Evolutionary conservation across 768 basidiomycete species (phyloP).

Genomic region (Russula earlei): DNA sequence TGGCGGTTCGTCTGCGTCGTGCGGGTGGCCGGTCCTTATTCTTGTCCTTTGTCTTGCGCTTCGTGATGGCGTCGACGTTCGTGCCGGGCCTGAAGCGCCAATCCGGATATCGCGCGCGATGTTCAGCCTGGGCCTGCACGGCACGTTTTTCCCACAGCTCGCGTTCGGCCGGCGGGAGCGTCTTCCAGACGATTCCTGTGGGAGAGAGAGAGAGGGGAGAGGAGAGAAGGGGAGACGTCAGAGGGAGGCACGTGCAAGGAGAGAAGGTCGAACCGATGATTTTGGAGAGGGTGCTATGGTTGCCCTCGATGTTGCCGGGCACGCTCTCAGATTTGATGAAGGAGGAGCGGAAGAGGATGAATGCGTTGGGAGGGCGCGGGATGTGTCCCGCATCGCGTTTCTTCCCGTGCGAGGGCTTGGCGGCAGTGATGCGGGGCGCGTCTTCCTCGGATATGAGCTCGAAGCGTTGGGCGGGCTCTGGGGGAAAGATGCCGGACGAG

Average conservation of each 20-base stretch:
- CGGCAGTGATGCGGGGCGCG: slow-evolving; percentile 23
- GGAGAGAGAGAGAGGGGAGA: not conserved
- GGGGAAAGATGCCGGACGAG: slow-evolving; percentile 22
- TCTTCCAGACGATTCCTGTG: slow-evolving; percentile 66
- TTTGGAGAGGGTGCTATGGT: slow-evolving; percentile 71
- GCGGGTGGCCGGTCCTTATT: slow-evolving; percentile 34
- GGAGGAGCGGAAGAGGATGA: slow-evolving; percentile 74
- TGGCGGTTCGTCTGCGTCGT: slow-evolving; percentile 27
- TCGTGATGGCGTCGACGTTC: slow-evolving; percentile 30
- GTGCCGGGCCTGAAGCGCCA: slow-evolving; percentile 74
- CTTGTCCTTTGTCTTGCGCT: slow-evolving; percentile 24
- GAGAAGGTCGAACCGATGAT: slow-evolving; percentile 50
- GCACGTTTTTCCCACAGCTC: slow-evolving; percentile 73
- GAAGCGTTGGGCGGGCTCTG: slow-evolving; percentile 26
- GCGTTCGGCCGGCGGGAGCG: slow-evolving; percentile 55
- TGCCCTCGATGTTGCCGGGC: slow-evolving; percentile 69
- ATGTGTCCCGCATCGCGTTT: slow-evolving; percentile 66
- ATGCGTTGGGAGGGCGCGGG: slow-evolving; percentile 77
- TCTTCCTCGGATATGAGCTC: slow-evolving; percentile 24
- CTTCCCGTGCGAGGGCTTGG: slow-evolving; percentile 42
- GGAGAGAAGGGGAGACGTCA: not conserved
- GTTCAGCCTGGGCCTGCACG: slow-evolving; percentile 59
- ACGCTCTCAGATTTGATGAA: slow-evolving; percentile 70
- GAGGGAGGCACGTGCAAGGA: not conserved
- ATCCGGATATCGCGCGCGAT: slow-evolving; percentile 65